Evolutionary conservation across 106 monocot genomes (phyloP).

Genomic region (Apostasia shenzhenica): DNA sequence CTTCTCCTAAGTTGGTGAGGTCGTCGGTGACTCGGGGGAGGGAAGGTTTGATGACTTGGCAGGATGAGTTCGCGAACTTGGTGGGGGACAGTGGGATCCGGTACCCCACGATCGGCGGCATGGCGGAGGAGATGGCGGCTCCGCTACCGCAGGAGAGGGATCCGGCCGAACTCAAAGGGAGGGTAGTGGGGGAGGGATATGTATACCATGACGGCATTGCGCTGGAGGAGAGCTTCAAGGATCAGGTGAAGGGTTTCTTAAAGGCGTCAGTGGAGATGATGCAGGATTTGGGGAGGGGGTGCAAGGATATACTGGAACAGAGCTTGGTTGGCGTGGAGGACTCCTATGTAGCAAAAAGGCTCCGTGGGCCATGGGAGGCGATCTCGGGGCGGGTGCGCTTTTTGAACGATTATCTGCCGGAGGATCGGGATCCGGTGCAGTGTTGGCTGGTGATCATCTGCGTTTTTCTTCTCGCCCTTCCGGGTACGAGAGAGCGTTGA

Average conservation of each 20-base stretch:
- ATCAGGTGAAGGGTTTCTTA: conserved; percentile 78
- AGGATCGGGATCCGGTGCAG: conserved; percentile 82
- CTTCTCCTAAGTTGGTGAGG: too few species aligned
- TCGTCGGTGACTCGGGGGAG: conserved; percentile 3
- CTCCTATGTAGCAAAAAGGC: conserved; percentile 33
- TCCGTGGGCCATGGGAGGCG: conserved; percentile 32
- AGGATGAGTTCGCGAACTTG: conserved; percentile 51
- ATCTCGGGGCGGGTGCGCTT: conserved; percentile 45
- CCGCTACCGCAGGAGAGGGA: conserved; percentile 1
- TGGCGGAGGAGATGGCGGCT: conserved; percentile 1
- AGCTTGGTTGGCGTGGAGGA: conserved; percentile 70
- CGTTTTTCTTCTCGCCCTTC: conserved; percentile 55
- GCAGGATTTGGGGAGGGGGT: conserved; percentile 58
- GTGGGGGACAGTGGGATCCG: conserved; percentile 37
- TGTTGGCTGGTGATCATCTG: conserved; percentile 72
- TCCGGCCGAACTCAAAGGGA: conserved; percentile 2
- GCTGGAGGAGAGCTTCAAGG: conserved; percentile 67
- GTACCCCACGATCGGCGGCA: conserved; percentile 12
- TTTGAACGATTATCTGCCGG: conserved; percentile 93
- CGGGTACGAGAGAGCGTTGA: conserved; percentile 28
- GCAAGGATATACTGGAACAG: conserved; percentile 58
- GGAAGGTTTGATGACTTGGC: conserved; percentile 41
- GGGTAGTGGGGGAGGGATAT: conserved; percentile 5
- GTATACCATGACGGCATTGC: conserved; percentile 19
- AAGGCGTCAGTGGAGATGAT: conserved; percentile 70